Evolutionary conservation across 2,329 filamentous ascomycete species (phyloP).

Genomic region (Arthrobotrys musiformis): DNA sequence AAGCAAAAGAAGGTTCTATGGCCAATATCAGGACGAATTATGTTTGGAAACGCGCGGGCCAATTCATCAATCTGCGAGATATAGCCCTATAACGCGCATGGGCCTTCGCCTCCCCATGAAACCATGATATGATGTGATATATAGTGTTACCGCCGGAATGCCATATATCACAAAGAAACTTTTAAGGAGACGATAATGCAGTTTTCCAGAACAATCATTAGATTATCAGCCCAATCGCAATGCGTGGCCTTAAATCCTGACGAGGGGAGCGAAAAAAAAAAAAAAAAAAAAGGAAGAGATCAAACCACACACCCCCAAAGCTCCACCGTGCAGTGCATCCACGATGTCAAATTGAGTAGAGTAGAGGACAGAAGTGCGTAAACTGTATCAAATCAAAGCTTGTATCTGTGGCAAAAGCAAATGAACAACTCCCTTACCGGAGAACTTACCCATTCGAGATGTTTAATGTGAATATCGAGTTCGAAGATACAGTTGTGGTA

Average conservation of each 20-base stretch:
- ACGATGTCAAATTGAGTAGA: background rate
- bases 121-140: conserved; percentile 37
- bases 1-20: conserved; percentile 21
- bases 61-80: conserved; percentile 49
- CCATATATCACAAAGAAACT: conserved; percentile 16
- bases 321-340: conserved; percentile 13
- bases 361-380: conserved; percentile 14
- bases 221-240: conserved; percentile 14
- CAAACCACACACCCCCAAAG: conserved; percentile 23
- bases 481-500: conserved; percentile 24
- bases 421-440: conserved; percentile 33
- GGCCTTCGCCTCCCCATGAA: conserved; percentile 40
- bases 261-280: background rate
- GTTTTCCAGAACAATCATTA: conserved; percentile 19
- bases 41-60: conserved; percentile 47
- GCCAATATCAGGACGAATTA: background rate
- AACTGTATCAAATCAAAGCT: background rate
- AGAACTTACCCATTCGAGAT: conserved; percentile 53
- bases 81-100: conserved; percentile 45
- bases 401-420: conserved; percentile 31
- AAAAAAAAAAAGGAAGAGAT: conserved; percentile 36
- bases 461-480: conserved; percentile 34
- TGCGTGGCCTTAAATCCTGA: background rate
- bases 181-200: conserved; percentile 17
- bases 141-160: conserved; percentile 17